Base-by-base conservation (phyloP, 1,284 basidiomycete genomes). In the Cryptococcus depauperatus region DNA sequence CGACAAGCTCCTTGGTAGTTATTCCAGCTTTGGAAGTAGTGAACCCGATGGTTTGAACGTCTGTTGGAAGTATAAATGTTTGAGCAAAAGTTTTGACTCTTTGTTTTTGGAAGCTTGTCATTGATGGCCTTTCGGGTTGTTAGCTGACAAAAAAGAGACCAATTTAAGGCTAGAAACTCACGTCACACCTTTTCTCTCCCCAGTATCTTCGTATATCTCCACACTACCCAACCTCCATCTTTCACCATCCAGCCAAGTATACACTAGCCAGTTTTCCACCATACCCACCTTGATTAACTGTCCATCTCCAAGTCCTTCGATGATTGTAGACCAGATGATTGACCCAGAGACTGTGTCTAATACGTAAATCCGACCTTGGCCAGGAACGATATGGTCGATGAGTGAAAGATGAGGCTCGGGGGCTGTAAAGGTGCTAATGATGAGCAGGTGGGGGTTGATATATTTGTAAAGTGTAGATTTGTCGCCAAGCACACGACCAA, bases 381-480 rank as follows among this genome's bases (percentile, higher is more conserved):
- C 48, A 11, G 13, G 22, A 3, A 29, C 37, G 1, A 39, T 37
- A 18, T 41, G 29, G 14, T 43, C n/a, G 4, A 41, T 14, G 23
- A 29, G 46, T 10, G 41, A 43, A 9, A 37, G 35, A 9, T 13
- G 18, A 21, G 19, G 5, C 5, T 16, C 2, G 5, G 33, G n/a
- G 6, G 66, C 61, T 4, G 74, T 69, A 4, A 75, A 68, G 13
- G 83, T 85, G 6, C 83, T 72, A 23, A 88, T 73, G 3, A 83
- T 79, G 34, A 83, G 74, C 14, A 89, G 61, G 55, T 88, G 80
- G 5, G 85, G 84, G 65, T 93, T 93, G 52, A 96, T 77, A 64
- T 93, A 95, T 73, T 97, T 97, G 77, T 95, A 93, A 44, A 96
- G 68, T 32, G 90, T 91, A 23, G 80, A 80, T 47, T 92, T 80